A percentile compares a stretch with the other conserved stretches of the same genome.
These are phyloP conservation scores for Paracamarosporium sp. DNA, from an alignment of 2,329 filamentous ascomycete species.

Conservation along the genomic window DNA sequence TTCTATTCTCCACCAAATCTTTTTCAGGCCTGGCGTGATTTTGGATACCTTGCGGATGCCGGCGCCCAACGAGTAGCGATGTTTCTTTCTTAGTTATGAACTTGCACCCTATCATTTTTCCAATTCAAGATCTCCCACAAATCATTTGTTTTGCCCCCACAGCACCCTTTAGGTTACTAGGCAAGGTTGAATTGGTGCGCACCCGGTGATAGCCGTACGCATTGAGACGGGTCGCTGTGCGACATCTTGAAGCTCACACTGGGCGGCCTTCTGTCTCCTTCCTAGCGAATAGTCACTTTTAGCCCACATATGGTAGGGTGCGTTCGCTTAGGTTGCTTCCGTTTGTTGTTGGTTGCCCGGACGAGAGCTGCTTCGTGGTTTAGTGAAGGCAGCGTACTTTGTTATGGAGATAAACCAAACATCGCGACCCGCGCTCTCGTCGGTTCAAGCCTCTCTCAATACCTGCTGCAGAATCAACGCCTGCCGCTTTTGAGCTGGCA, in stretches of 20 bases:
- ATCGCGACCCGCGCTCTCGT: neutral
- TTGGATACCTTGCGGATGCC: constrained; percentile 47
- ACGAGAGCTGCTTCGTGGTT: neutral
- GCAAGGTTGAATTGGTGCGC: neutral
- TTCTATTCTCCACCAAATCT: constrained; percentile 37
- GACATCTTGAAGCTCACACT: neutral
- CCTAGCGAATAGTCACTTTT: neutral
- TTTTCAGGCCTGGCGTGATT: constrained; percentile 42
- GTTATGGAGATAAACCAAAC: neutral
- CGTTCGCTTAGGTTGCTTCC: neutral
- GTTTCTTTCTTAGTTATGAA: constrained; percentile 37
- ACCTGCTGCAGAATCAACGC: neutral
- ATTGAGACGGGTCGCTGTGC: neutral
- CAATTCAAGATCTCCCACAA: constrained; percentile 14
- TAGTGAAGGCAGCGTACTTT: neutral
- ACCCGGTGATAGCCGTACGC: neutral
- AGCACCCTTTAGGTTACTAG: neutral
- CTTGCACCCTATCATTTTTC: constrained; percentile 24
- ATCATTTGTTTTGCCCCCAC: constrained; percentile 5
- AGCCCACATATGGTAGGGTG: neutral
- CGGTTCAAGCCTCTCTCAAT: neutral
- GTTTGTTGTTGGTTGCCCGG: constrained; percentile 1
- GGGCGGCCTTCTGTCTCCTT: neutral
- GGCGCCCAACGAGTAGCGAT: constrained; percentile 51
- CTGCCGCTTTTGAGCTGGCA: neutral